These are phyloP conservation scores for Excoecaria cochinchinensis DNA, from an alignment of 345 rosid species.

Conservation along the genomic window DNA sequence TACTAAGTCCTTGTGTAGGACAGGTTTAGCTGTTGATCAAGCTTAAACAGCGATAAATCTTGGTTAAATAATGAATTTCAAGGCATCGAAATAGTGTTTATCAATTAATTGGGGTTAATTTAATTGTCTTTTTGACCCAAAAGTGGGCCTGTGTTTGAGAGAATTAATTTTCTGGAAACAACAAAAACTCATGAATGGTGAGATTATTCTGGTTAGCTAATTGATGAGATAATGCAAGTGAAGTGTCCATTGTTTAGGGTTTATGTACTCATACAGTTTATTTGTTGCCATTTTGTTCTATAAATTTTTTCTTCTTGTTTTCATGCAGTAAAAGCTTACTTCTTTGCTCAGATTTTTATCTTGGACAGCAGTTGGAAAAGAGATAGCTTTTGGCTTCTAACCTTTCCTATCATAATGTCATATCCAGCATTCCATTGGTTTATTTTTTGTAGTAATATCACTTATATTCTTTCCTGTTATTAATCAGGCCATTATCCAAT, in stretches of 20 bases:
- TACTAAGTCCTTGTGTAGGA: background rate
- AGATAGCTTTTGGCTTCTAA: background rate
- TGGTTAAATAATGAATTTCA: background rate
- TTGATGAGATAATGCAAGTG: background rate
- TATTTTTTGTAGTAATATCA: background rate
- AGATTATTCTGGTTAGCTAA: background rate
- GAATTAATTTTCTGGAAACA: background rate
- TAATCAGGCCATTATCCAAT: slow-evolving; percentile 74
- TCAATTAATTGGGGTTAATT: background rate
- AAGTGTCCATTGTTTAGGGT: background rate
- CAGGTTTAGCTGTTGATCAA: background rate
- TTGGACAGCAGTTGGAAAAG: background rate
- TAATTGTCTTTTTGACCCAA: background rate
- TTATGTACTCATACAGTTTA: background rate
- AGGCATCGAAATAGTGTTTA: background rate
- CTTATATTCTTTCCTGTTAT: background rate
- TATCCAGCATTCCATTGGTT: background rate
- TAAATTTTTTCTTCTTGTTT: background rate
- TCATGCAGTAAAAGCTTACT: background rate
- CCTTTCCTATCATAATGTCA: background rate
- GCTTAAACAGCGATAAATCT: background rate
- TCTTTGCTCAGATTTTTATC: background rate
- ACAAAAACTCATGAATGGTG: background rate
- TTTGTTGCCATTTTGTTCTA: background rate
- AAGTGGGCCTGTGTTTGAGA: background rate